Evolutionary conservation across 371 early-diverging fungal genomes (phyloP), one percentile per base, ranked within the genome.

Genomic region (Rhizopus arrhizus): DNA sequence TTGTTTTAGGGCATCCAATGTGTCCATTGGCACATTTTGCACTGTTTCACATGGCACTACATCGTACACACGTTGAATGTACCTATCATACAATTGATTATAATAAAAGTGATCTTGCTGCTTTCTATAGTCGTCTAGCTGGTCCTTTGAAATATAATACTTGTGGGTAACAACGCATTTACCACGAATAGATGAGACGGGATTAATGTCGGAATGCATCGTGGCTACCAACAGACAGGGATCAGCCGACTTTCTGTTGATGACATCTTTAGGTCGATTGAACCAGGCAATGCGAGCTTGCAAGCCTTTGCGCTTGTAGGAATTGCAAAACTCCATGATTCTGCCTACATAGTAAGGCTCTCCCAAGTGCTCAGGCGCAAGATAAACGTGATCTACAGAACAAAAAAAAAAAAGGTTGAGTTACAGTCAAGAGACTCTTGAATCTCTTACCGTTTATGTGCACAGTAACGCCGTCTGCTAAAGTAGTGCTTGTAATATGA

Each of bases 151-250:
- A 42, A 94, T 86, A 59, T 91, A 85, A 41, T 84, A 62, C 10
- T 78, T 78, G 63, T 95, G 95, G 6, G 73, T 71, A 28, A 94
- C 89, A 28, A 64, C 67, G 65, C 95, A 94, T 59, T 89, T 91
- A 42, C 92, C 93, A 43, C 86, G 83, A 66, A 95, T 92, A 55
- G 86, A 81, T 7, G 89, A 80, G 1, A 94, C 77, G n/a, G 94
- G 91, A 58, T 92, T 89, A 65, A 91, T 66, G 64, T 94, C 94
- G n/a, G 90, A 86, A 74, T 94, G 89, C 94, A 95, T 94, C 35
- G 92, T 91, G 5, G 95, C 95, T 5, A 93, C 79, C 34, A 95
- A 74, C 7, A 89, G 73, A 5, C 89, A 82, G 35, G 87, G 81
- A 78, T 94, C 93, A 55, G 86, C 80, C 11, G 80, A 75, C 56